Percentiles rank a stretch among this genome's conserved stretches.
Conservation (phyloP, 352 stramenopile genomes). For the Globisporangium spinosum region DNA sequence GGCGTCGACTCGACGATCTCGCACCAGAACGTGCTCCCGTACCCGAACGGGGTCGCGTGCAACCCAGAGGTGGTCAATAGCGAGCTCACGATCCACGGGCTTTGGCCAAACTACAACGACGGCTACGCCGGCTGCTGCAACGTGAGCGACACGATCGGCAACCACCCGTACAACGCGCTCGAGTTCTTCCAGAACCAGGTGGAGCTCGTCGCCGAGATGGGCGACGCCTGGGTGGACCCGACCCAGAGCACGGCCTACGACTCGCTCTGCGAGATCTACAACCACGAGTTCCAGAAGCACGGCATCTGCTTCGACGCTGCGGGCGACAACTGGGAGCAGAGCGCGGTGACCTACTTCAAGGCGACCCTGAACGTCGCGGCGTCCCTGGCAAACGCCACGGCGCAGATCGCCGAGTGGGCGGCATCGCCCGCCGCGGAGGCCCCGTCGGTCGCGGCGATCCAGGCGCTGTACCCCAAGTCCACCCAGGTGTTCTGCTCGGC, state of each 20-base stretch:
- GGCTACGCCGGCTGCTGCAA: conserved; percentile 67
- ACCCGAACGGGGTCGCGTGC: conserved; percentile 49
- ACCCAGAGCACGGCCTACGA: conserved; percentile 58
- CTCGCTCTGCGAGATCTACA: conserved; percentile 78
- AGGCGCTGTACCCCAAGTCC: conserved; percentile 52
- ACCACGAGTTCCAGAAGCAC: conserved; percentile 89
- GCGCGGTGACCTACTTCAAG: conserved; percentile 59
- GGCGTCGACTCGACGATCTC: conserved; percentile 69
- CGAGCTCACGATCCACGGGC: conserved; percentile 63
- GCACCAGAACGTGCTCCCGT: conserved; percentile 65
- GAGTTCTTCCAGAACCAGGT: conserved; percentile 41
- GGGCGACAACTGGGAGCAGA: conserved; percentile 41
- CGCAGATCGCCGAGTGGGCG: conserved; percentile 53
- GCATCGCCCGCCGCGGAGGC: conserved; percentile 21
- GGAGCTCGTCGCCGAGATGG: conserved; percentile 48
- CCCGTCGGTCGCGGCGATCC: conserved; percentile 31
- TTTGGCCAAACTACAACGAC: conserved; percentile 72
- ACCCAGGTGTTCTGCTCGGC: conserved; percentile 63
- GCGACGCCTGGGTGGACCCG: conserved; percentile 54
- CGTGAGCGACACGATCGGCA: conserved; percentile 39
- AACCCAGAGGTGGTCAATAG: conserved; percentile 34
- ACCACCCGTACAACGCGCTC: conserved; percentile 48
- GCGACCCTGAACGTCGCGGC: conserved; percentile 45
- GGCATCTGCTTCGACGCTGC: conserved; percentile 67
- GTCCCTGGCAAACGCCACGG: conserved; percentile 29